phyloP scores from a whole-genome alignment of 495 filamentous ascomycete genomes.

The Aspergillus homomorphus region DNA sequence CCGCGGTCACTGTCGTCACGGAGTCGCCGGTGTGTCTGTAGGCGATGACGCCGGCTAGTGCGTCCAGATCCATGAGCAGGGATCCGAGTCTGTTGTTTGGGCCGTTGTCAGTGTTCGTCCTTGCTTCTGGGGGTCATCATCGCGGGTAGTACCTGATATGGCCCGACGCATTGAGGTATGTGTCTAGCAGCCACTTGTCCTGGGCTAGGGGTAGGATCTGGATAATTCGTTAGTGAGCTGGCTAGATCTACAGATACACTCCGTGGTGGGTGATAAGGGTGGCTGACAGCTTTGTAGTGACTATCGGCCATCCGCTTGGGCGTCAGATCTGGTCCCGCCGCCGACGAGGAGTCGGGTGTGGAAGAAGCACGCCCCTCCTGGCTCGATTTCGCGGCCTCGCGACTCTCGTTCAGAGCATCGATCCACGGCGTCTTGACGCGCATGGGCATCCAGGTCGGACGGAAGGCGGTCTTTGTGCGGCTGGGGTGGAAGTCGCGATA shows the following conservation, averaged over 20 bases:
- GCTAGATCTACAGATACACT: neutral
- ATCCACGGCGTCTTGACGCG: constrained; percentile 68
- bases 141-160: constrained; percentile 52
- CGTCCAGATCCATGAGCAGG: constrained; percentile 79
- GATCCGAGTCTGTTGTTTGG: constrained; percentile 65
- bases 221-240: constrained; percentile 14
- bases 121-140: neutral
- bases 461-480: constrained; percentile 25
- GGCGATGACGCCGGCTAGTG: constrained; percentile 73
- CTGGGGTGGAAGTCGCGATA: constrained; percentile 30
- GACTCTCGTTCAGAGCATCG: constrained; percentile 56
- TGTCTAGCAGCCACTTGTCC: constrained; percentile 69
- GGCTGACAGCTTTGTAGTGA: constrained; percentile 59
- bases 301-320: constrained; percentile 67
- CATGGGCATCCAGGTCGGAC: constrained; percentile 47
- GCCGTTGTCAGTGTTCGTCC: constrained; percentile 6
- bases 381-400: constrained; percentile 36
- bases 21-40: constrained; percentile 78
- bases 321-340: constrained; percentile 46
- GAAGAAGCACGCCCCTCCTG: constrained; percentile 24
- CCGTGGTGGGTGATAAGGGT: constrained; percentile 8
- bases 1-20: constrained; percentile 78
- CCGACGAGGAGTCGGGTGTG: too few relatives aligned
- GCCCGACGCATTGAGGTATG: constrained; percentile 64
- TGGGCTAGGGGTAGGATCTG: constrained; percentile 64